phyloP scores from a whole-genome alignment of 1,284 basidiomycete genomes.

The Nidula niveotomentosa region DNA sequence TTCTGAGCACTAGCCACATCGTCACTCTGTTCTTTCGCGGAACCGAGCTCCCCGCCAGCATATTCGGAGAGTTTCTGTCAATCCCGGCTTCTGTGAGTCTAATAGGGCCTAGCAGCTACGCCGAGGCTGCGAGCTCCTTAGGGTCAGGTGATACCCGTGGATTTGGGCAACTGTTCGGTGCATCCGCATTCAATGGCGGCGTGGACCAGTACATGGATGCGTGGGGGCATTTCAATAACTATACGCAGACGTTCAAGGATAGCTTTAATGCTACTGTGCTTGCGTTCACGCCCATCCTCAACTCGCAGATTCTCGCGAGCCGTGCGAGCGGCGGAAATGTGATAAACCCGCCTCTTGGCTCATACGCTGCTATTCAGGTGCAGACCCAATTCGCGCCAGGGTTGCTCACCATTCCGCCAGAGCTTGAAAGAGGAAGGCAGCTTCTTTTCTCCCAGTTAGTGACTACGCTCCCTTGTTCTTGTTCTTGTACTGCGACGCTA shows the following conservation, averaged over 20 bases:
- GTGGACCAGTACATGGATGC: constrained; percentile 22
- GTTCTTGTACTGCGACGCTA: background rate
- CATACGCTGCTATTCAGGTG: constrained; percentile 29
- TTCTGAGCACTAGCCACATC: constrained; percentile 16
- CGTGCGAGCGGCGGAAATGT: constrained; percentile 28
- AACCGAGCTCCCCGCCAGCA: constrained; percentile 22
- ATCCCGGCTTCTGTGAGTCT: constrained; percentile 28
- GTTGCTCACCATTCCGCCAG: constrained; percentile 13
- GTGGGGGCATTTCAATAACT: constrained; percentile 20
- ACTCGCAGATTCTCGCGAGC: constrained; percentile 30
- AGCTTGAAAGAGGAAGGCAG: constrained; percentile 17
- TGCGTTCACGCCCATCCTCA: constrained; percentile 33
- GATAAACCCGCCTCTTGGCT: constrained; percentile 29
- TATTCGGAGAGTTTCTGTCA: constrained; percentile 35
- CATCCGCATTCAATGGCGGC: constrained; percentile 24
- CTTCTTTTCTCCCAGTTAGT: constrained; percentile 21
- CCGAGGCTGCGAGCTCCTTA: constrained; percentile 28
- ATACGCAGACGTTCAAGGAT: constrained; percentile 16
- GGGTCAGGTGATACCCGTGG: constrained; percentile 24
- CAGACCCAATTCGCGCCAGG: constrained; percentile 21
- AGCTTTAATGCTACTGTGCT: constrained; percentile 22
- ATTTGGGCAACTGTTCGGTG: constrained; percentile 31
- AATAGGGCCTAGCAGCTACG: constrained; percentile 28
- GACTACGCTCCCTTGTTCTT: background rate
- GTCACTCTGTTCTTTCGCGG: constrained; percentile 34